These are phyloP conservation scores for Turritis glabra DNA, from an alignment of 345 rosid genomes.

Conservation along the genomic window DNA sequence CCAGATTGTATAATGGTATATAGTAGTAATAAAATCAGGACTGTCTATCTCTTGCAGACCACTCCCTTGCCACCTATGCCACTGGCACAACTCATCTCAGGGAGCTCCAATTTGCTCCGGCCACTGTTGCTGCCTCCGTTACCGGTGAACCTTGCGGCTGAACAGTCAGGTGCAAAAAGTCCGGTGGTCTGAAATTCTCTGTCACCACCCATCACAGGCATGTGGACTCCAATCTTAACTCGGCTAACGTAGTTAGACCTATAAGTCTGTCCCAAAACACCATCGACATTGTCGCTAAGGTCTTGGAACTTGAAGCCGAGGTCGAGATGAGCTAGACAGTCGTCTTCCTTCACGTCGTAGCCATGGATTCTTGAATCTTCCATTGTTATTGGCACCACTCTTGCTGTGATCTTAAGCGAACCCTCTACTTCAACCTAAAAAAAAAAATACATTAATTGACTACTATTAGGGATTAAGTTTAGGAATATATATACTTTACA, in stretches of 20 bases:
- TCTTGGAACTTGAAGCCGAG: slow-evolving; percentile 58
- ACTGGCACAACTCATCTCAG: slow-evolving; percentile 44
- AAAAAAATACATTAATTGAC: background rate
- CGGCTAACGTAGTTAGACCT: slow-evolving; percentile 49
- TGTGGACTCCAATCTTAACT: slow-evolving; percentile 57
- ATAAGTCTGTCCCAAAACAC: slow-evolving; percentile 69
- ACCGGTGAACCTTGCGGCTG: slow-evolving; percentile 43
- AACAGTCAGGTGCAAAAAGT: slow-evolving; percentile 55
- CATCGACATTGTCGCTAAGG: slow-evolving; percentile 50
- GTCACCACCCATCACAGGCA: slow-evolving; percentile 72
- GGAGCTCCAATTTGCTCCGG: slow-evolving; percentile 33
- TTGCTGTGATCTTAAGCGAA: slow-evolving; percentile 48
- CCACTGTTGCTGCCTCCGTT: background rate
- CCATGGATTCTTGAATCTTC: slow-evolving; percentile 59
- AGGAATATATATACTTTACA: background rate
- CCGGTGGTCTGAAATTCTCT: slow-evolving; percentile 53
- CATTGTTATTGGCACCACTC: slow-evolving; percentile 56
- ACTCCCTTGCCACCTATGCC: slow-evolving; percentile 55
- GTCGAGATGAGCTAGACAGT: slow-evolving; percentile 71
- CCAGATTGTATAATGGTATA: slow-evolving; percentile 10
- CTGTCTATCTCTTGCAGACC: slow-evolving; percentile 52
- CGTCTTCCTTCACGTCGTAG: slow-evolving; percentile 57
- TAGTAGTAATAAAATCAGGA: background rate
- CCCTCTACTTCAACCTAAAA: slow-evolving; percentile 44
- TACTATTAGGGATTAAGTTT: background rate